Base-by-base conservation (phyloP, 1,284 basidiomycete species). In the Ganoderma meredithae region DNA sequence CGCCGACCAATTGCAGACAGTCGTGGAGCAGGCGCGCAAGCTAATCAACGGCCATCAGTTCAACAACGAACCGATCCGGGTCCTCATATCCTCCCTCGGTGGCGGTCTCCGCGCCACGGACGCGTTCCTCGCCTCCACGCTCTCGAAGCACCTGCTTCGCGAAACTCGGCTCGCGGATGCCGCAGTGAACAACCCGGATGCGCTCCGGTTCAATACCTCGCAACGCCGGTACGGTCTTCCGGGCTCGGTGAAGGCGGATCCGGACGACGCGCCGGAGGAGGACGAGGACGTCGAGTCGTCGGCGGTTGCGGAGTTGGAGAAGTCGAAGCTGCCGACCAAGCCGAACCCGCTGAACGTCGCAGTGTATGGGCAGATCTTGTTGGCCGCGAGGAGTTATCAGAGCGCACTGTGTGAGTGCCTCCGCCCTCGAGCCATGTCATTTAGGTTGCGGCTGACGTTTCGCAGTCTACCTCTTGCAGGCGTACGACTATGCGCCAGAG, bases 281-380 rank as follows among this genome's bases (percentile, higher is more conserved):
- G 78, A 78, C 1, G 79, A 75, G 19, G 75, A 77, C 68, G 76
- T 71, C 17, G 72, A 71, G 25, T 65, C 70, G 8, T 58, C 71
- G 0, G 70, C 72, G 33, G 62, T 71, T 43, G 31, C 67, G 41
- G 69, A 76, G 22, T 66, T 79, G 13, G 74, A 72, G 31, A 64
- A 63, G 33, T 69, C 74, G 19, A 74, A 67, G 27, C 25, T 89
- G 55, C 95, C 95, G 0, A 93, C 85, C 9, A 92, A 90, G 76
- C 81, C 86, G 40, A 96, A 93, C 70, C 94, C 96, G 0, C 80
- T 93, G 27, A 84, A 90, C 64, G 86, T 95, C 41, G 84, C 92
- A 1, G 83, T 95, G n/a, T 98, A 98, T 77, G 96, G 95, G 0
- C 93, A 95, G 77, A 88, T 97, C 70, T 92, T 95, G 77, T 86